A percentile compares a stretch with the other conserved stretches of the same genome.
Evolutionary conservation across 2,329 filamentous ascomycete species (phyloP).

Genomic region (Beauveria caledonica): DNA sequence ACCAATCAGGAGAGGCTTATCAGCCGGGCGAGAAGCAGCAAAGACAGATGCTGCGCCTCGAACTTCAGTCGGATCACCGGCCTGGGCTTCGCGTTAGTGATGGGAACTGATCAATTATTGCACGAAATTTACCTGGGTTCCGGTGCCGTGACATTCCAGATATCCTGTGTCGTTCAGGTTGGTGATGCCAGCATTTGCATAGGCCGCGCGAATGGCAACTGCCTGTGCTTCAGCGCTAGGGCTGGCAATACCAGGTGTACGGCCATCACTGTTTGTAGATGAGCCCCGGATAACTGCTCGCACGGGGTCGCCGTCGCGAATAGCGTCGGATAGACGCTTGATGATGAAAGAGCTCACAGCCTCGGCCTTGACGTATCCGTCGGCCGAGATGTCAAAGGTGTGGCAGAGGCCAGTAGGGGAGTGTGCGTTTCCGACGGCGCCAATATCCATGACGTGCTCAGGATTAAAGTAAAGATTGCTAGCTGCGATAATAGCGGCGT

Average conservation of each 20-base stretch:
- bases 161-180: background rate
- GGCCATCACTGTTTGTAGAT: background rate
- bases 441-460: constrained; percentile 34
- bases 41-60: constrained; percentile 20
- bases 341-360: constrained; percentile 34
- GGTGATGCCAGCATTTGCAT: constrained; percentile 1
- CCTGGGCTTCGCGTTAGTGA: background rate
- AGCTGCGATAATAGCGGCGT: constrained; percentile 29
- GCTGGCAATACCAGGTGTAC: constrained; percentile 4
- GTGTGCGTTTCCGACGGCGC: constrained; percentile 30
- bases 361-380: constrained; percentile 39
- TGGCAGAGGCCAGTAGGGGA: constrained; percentile 21
- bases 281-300: constrained; percentile 2
- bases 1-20: constrained; percentile 20
- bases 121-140: background rate
- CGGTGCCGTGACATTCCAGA: constrained; percentile 2
- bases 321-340: constrained; percentile 34
- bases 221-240: background rate
- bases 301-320: constrained; percentile 17
- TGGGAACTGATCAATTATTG: rapidly evolving
- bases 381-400: constrained; percentile 28
- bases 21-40: background rate
- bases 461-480: constrained; percentile 35
- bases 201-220: constrained; percentile 8
- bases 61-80: constrained; percentile 8